These are phyloP conservation scores for Colletotrichum tamarilloi DNA, from an alignment of 2,329 filamentous ascomycete species.

Conservation along the genomic window DNA sequence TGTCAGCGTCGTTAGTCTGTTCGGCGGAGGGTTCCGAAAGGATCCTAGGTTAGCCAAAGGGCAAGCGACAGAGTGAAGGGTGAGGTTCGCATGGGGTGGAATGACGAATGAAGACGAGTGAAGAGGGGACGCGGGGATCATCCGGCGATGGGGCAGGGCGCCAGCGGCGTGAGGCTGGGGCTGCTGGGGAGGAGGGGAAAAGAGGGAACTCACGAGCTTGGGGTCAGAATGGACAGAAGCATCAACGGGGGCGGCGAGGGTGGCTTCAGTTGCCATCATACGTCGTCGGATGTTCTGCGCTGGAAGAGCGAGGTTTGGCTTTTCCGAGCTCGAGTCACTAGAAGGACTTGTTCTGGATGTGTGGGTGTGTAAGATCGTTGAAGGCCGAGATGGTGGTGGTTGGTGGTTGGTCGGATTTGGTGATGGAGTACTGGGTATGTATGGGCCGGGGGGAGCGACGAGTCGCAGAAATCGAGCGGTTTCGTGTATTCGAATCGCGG, in stretches of 20 bases:
- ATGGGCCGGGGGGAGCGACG: constrained; percentile 5
- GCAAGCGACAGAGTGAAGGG: background rate
- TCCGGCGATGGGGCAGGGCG: constrained; percentile 15
- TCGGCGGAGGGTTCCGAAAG: constrained; percentile 7
- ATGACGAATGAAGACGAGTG: background rate
- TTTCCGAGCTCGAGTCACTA: constrained; percentile 37
- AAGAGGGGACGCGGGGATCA: constrained; percentile 4
- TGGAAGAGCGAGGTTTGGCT: constrained; percentile 44
- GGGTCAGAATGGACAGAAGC: constrained; percentile 60
- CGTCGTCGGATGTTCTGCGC: constrained; percentile 53
- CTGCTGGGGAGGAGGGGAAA: constrained; percentile 13
- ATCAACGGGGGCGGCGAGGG: constrained; percentile 64
- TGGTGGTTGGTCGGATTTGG: constrained; percentile 13
- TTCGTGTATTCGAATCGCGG: constrained; percentile 39
- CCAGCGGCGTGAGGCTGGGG: constrained; percentile 3
- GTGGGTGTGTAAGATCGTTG: background rate
- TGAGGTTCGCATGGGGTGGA: background rate
- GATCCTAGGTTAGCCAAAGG: constrained; percentile 41
- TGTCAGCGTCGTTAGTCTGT: constrained; percentile 48
- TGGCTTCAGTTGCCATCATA: constrained; percentile 75
- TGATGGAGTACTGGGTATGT: background rate
- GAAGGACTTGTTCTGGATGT: constrained; percentile 16
- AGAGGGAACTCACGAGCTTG: constrained; percentile 55
- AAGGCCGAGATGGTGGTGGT: constrained; percentile 1
- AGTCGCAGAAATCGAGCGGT: constrained; percentile 36